A percentile compares a stretch with the other conserved stretches of the same genome.
phyloP scores from a whole-genome alignment of 2,329 filamentous ascomycete genomes.

The Ceratocystis papillata region DNA sequence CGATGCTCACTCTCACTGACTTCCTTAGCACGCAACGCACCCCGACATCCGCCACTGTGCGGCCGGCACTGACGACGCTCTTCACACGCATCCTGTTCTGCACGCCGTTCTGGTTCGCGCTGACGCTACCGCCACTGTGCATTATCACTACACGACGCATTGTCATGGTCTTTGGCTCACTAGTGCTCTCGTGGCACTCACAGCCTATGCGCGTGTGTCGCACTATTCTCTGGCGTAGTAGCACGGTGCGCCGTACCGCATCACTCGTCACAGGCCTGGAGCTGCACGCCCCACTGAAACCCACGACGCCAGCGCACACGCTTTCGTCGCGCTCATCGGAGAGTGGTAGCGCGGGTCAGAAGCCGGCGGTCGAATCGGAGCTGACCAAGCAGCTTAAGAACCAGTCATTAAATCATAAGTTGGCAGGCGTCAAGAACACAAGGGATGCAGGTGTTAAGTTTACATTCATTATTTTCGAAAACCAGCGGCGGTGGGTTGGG shows the following conservation, averaged over 20 bases:
- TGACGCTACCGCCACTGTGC: slow-evolving; percentile 72
- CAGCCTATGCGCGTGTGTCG: slow-evolving; percentile 73
- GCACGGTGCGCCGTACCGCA: slow-evolving; percentile 57
- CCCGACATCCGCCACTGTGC: slow-evolving; percentile 80
- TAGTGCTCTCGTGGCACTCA: slow-evolving; percentile 85
- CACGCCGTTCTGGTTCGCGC: slow-evolving; percentile 73
- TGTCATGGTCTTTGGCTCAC: slow-evolving; percentile 72
- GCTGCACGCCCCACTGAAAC: slow-evolving; percentile 45
- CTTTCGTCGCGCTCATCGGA: slow-evolving; percentile 27
- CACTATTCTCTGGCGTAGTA: slow-evolving; percentile 81
- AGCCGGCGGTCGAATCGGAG: slow-evolving; percentile 34
- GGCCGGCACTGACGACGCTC: slow-evolving; percentile 77
- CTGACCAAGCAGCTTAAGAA: slow-evolving; percentile 37
- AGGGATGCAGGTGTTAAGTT: slow-evolving; percentile 76
- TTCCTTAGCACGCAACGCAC: slow-evolving; percentile 86
- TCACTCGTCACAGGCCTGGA: slow-evolving; percentile 69
- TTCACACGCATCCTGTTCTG: slow-evolving; percentile 82
- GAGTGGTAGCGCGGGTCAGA: slow-evolving; percentile 24
- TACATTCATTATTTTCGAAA: slow-evolving; percentile 93
- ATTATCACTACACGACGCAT: slow-evolving; percentile 81
- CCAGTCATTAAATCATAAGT: slow-evolving; percentile 26
- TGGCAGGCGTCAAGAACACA: slow-evolving; percentile 22
- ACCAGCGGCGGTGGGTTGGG: slow-evolving; percentile 88
- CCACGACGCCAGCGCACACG: slow-evolving; percentile 24
- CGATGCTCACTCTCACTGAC: slow-evolving; percentile 77